Evolutionary conservation across 2,329 filamentous ascomycete species (phyloP).

Genomic region (Nothophoma quercina): DNA sequence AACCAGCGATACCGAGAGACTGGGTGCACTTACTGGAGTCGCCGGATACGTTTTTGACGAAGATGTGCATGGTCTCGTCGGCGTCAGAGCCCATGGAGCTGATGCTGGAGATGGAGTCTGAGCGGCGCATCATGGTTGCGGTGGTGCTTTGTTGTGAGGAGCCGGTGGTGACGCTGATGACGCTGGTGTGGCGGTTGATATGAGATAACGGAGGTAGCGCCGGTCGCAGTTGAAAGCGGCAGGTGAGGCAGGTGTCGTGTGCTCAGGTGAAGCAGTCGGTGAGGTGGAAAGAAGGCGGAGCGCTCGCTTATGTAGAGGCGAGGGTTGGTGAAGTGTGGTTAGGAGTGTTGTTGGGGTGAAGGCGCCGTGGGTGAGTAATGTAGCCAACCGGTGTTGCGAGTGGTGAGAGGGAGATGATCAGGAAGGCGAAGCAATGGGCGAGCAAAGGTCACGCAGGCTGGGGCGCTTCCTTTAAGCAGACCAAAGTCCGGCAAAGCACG

Average conservation of each 20-base stretch:
- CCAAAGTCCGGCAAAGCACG: constrained; percentile 17
- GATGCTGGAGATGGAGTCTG: constrained; percentile 53
- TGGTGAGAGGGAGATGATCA: constrained; percentile 1
- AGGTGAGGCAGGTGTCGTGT: constrained; percentile 9
- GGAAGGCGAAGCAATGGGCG: constrained; percentile 11
- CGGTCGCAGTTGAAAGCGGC: constrained; percentile 16
- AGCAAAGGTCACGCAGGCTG: constrained; percentile 14
- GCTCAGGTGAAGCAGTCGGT: constrained; percentile 2
- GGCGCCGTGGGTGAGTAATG: constrained; percentile 8
- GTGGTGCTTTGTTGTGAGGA: constrained; percentile 14
- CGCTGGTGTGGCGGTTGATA: constrained; percentile 5
- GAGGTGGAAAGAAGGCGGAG: not conserved
- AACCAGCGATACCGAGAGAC: constrained; percentile 17
- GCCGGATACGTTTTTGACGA: constrained; percentile 66
- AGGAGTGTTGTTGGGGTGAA: not conserved
- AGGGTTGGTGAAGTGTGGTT: constrained; percentile 5
- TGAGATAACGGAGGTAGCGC: constrained; percentile 27
- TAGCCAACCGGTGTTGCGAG: not conserved
- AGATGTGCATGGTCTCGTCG: constrained; percentile 66
- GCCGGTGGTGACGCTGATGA: constrained; percentile 14
- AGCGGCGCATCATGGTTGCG: constrained; percentile 47
- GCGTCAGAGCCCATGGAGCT: constrained; percentile 53
- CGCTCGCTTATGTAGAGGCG: constrained; percentile 1
- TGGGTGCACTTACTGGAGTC: constrained; percentile 58
- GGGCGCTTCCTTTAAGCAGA: constrained; percentile 19